Base-by-base conservation (phyloP, 441 rosid species). In the Euphorbia corollata region DNA sequence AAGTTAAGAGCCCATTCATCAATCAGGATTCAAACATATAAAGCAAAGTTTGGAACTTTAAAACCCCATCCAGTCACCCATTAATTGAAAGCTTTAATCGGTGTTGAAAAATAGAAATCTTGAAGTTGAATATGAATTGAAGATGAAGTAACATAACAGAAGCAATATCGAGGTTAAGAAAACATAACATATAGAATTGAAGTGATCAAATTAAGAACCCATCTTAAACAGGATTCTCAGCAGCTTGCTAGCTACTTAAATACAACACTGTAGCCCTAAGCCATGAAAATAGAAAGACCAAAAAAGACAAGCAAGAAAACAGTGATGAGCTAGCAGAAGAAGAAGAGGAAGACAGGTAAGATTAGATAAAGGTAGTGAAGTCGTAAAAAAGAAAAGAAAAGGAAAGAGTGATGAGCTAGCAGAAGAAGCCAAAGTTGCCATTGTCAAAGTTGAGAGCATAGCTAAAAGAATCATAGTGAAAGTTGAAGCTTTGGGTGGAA, bases 401-500 rank as follows among this genome's bases (percentile, higher is more conserved):
- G 13, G 19, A 36, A 36, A 36, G 8, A 36, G 9, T 0, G 9
- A 5, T 5, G 6, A 27, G 2, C 54, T 71, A 79, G 75, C 89
- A 85, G 67, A 82, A 76, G 77, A 85, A 85, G 24, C 85, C 85
- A 59, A 77, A 83, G 80, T 83, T 78, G 66, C 85, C 87, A 56
- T 79, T 69, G 64, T 85, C 89, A 59, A 85, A 85, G 80, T 85
- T 83, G 77, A 85, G 89, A 70, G 85, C 82, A 70, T 85, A 85
- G 27, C 83, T 85, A 56, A 81, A 73, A 12, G 87, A 78, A 59
- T 85, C 87, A 53, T 80, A 85, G 41, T 83, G 82, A 74, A 81
- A 85, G 77, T 81, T 79, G 63, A 27, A 27, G 32, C 32, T 27
- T 27, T 27, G 32, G 32, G 32, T 27, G 32, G 32, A 27, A 27